phyloP scores from a whole-genome alignment of 2,329 filamentous ascomycete genomes.

The Aspergillus pseudonomiae region DNA sequence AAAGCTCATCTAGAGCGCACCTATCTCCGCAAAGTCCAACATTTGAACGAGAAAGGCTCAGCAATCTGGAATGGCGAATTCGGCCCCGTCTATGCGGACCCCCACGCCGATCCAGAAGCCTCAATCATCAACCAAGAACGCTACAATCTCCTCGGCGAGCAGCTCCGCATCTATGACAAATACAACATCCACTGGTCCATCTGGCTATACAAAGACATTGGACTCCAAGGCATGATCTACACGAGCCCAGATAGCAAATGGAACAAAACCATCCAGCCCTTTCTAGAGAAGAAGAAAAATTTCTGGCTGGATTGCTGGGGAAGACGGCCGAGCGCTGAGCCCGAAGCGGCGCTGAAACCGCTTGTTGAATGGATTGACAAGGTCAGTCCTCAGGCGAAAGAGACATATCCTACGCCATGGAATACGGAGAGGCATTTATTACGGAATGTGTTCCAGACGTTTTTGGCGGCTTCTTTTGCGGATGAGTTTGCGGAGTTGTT shows the following conservation, averaged over 20 bases:
- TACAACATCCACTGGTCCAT: constrained; percentile 61
- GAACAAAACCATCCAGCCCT: constrained; percentile 55
- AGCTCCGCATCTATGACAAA: constrained; percentile 57
- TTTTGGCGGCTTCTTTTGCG: constrained; percentile 54
- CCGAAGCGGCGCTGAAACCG: constrained; percentile 49
- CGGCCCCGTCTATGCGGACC: constrained; percentile 45
- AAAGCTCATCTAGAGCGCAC: constrained; percentile 44
- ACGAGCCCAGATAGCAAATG: constrained; percentile 51
- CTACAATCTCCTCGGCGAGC: constrained; percentile 51
- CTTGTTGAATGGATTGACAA: constrained; percentile 51
- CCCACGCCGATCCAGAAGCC: constrained; percentile 32
- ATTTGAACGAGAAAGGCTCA: constrained; percentile 46
- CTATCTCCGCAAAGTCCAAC: constrained; percentile 53
- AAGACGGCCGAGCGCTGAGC: constrained; percentile 42
- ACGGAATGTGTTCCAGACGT: constrained; percentile 51
- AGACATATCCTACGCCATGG: constrained; percentile 54
- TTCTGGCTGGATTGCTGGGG: constrained; percentile 62
- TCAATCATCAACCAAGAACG: constrained; percentile 48
- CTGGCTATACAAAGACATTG: constrained; percentile 63
- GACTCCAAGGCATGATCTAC: constrained; percentile 60
- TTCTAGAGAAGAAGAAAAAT: constrained; percentile 59
- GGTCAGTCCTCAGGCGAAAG: constrained; percentile 45
- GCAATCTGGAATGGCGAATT: constrained; percentile 61
- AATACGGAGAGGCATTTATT: constrained; percentile 54
- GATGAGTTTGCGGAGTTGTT: constrained; percentile 62